Evolutionary conservation across 2,329 filamentous ascomycete genomes (phyloP).

Genomic region (Calonectria leucothoes): DNA sequence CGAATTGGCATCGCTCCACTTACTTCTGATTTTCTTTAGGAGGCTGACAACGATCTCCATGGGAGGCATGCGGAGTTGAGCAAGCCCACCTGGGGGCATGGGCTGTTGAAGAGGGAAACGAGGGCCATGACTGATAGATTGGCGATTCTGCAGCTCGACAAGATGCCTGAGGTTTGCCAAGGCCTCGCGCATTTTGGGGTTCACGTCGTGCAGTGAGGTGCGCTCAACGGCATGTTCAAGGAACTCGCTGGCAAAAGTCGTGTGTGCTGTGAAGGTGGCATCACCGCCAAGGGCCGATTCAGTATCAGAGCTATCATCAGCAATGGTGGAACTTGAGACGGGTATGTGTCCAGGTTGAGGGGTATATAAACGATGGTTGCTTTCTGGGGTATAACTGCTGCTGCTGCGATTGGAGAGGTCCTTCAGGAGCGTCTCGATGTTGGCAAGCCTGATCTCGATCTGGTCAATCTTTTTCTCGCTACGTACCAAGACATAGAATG

Average conservation of each 20-base stretch:
- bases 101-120: conserved; percentile 59
- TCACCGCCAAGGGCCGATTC: conserved; percentile 60
- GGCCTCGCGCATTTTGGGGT: conserved; percentile 64
- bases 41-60: conserved; percentile 61
- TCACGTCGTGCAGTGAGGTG: conserved; percentile 57
- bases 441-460: conserved; percentile 57
- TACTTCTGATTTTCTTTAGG: conserved; percentile 61
- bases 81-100: conserved; percentile 57
- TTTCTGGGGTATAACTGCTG: conserved; percentile 32
- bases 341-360: conserved; percentile 36
- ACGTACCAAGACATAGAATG: not conserved
- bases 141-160: conserved; percentile 61
- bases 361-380: conserved; percentile 35
- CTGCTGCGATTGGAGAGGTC: conserved; percentile 47
- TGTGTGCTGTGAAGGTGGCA: conserved; percentile 61
- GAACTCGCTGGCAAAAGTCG: conserved; percentile 66
- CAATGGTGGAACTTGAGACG: conserved; percentile 44
- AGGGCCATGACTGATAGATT: conserved; percentile 54
- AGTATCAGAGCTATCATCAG: conserved; percentile 53
- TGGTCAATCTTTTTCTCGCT: conserved; percentile 67
- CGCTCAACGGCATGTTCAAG: conserved; percentile 64
- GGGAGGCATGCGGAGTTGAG: conserved; percentile 67
- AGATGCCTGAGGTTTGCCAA: conserved; percentile 64
- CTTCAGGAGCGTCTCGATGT: conserved; percentile 57
- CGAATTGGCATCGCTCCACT: not conserved